Percentiles rank a stretch among this genome's conserved stretches.
Conservation (phyloP, 805 yeast species). For the Myxozyma neotropica region DNA sequence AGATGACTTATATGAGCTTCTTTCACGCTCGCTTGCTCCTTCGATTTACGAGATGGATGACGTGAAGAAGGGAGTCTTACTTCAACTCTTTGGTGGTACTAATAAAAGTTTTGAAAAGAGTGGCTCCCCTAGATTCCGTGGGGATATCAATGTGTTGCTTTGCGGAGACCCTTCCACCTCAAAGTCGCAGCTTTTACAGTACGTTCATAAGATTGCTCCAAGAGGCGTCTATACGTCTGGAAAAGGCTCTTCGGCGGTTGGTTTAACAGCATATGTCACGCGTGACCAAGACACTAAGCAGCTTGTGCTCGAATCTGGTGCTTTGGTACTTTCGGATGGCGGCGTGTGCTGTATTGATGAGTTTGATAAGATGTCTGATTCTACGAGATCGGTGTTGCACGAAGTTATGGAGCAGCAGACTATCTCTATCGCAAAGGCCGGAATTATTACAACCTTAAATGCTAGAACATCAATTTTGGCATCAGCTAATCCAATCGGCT, state of each 20-base stretch:
- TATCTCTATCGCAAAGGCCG: slow-evolving; percentile 96
- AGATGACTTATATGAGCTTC: slow-evolving; percentile 77
- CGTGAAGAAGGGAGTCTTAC: slow-evolving; percentile 89
- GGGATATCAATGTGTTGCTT: slow-evolving; percentile 85
- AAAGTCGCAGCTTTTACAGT: slow-evolving; percentile 90
- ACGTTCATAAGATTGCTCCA: slow-evolving; percentile 97
- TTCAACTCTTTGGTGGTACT: slow-evolving; percentile 95
- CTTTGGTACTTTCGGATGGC: slow-evolving; percentile 93
- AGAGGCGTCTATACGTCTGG: slow-evolving; percentile 98
- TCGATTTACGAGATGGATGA: slow-evolving; percentile 95
- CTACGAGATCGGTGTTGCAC: slow-evolving; percentile 91
- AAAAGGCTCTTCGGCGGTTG: slow-evolving; percentile 98
- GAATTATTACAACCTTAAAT: slow-evolving; percentile 93
- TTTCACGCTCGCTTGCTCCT: slow-evolving; percentile 94
- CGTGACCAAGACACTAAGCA: slow-evolving; percentile 93
- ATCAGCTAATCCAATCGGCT: slow-evolving; percentile 95
- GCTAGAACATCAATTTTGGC: slow-evolving; percentile 96
- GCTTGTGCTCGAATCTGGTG: slow-evolving; percentile 92
- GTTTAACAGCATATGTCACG: slow-evolving; percentile 95
- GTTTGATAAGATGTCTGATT: slow-evolving; percentile 95
- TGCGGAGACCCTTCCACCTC: slow-evolving; percentile 99
- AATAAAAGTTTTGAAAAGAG: slow-evolving; percentile 86
- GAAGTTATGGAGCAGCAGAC: slow-evolving; percentile 99
- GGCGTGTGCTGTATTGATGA: slow-evolving; percentile 99
- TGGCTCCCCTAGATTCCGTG: slow-evolving; percentile 81